Conservation (phyloP, 495 filamentous ascomycete genomes). For the Tuber calosporum region DNA sequence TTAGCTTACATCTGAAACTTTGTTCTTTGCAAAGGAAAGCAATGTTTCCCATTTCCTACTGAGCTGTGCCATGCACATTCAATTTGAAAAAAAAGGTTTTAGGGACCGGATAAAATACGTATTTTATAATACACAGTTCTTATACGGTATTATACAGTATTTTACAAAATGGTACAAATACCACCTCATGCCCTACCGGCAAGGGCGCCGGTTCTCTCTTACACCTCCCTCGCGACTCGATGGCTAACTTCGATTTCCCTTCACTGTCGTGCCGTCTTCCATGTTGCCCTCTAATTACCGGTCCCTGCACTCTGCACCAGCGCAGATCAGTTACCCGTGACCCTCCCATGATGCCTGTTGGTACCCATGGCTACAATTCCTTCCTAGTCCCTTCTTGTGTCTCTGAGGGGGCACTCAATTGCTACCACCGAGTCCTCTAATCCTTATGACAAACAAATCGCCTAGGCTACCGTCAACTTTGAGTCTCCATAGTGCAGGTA, state of each 20-base stretch:
- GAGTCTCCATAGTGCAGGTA: background rate
- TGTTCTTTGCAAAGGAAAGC: too few relatives aligned
- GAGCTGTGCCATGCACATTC: too few relatives aligned
- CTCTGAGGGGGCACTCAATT: constrained; percentile 8
- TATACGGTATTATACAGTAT: too few relatives aligned
- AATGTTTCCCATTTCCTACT: too few relatives aligned
- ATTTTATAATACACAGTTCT: too few relatives aligned
- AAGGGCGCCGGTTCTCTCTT: background rate
- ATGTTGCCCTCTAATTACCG: background rate
- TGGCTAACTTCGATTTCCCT: background rate
- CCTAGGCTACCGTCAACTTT: constrained; percentile 16
- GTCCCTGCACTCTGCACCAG: background rate
- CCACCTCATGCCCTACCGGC: too few relatives aligned
- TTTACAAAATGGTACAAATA: too few relatives aligned
- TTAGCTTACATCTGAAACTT: too few relatives aligned
- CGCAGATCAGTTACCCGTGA: background rate
- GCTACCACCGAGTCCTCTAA: constrained; percentile 51
- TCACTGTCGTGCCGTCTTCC: background rate
- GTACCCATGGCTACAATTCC: constrained; percentile 49
- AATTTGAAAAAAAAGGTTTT: too few relatives aligned
- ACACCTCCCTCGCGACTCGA: background rate
- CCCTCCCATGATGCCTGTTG: constrained; percentile 14
- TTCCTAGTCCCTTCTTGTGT: constrained; percentile 54
- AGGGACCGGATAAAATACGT: too few relatives aligned
- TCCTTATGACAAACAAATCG: constrained; percentile 70